Base-by-base conservation (phyloP, 495 filamentous ascomycete genomes). In the Aspergillus egyptiacus region DNA sequence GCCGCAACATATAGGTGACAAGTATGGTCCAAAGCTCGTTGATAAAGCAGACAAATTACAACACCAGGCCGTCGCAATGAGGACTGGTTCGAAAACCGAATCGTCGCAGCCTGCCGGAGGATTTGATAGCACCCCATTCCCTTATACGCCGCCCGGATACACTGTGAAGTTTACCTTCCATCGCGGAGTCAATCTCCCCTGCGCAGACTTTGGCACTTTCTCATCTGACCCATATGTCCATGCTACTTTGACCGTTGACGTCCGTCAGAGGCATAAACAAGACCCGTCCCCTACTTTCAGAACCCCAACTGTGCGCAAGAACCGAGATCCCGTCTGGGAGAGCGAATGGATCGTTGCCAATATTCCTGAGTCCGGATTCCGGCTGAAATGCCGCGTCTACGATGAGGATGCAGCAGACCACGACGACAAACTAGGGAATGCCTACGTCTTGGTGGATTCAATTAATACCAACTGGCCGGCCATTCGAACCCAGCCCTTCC, bases 341-440 rank as follows among this genome's bases (percentile, higher is more conserved):
- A 76, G 78, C 15, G 80, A 87, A 25, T 97, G 91, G 91, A 78
- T 87, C 28, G 82, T 97, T 25, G 84, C 86, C 37, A 91, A 95
- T 56, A 75, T 97, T 0, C 89, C 91, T 0, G 68, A 79, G 0
- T 78, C 76, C 1, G 91, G 91, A 1, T 91, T 93, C 61, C 73
- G 69, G 47, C 69, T 97, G 36, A 95, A 95, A 60, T 83, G 83
- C 33, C 73, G 85, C 28, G 68, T 97, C 15, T 88, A 86, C 62
- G 91, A 97, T 57, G 91, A 97, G 59, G 91, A 97, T 62, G 80
- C 81, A 27, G 78, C 83, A 0, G 87, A 95, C 60, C 85, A 87
- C 55, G 85, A 97, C 55, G 91, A 97, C 64, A 78, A 84, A 30
- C 74, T 97, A 6, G 91, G 91, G 3, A 90, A 93, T 61, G 83